Conservation (phyloP, 169 alveolate genomes). For the Plasmodium malariae region DNA sequence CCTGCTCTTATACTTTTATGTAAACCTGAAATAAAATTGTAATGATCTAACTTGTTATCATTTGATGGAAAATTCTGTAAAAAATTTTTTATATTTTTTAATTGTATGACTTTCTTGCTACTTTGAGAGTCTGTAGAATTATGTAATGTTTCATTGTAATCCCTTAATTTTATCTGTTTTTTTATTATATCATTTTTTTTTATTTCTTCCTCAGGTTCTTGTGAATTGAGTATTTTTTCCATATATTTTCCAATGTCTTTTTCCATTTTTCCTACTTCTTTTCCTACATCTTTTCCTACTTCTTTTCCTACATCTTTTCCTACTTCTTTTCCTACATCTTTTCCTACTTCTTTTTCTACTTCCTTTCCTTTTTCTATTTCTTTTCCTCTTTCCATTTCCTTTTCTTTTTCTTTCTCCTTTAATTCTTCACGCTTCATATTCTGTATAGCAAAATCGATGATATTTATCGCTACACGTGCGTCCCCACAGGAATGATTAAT, state of each 20-base stretch:
- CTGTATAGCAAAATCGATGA: constrained; percentile 47
- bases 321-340: not conserved
- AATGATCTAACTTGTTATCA: constrained; percentile 68
- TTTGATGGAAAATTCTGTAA: constrained; percentile 71
- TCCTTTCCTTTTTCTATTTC: not conserved
- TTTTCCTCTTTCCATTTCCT: not conserved
- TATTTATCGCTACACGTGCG: constrained; percentile 68
- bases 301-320: not conserved
- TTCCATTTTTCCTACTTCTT: not conserved
- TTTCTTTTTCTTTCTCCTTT: not conserved
- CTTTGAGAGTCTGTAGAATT: not conserved
- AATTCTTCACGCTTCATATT: constrained; percentile 25
- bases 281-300: not conserved
- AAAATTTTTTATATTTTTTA: constrained; percentile 41
- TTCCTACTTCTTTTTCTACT: constrained; percentile 1
- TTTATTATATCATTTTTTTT: constrained; percentile 12
- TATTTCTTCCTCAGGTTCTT: not conserved
- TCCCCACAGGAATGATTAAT: constrained; percentile 73
- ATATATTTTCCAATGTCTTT: not conserved
- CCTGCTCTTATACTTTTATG: constrained; percentile 78
- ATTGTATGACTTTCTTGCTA: constrained; percentile 26
- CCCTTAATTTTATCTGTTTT: constrained; percentile 8
- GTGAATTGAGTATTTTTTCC: not conserved
- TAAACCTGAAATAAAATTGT: constrained; percentile 66
- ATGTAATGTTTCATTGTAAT: not conserved